Conservation (phyloP, 2,329 filamentous ascomycete genomes). For the Penicillium glabrum region DNA sequence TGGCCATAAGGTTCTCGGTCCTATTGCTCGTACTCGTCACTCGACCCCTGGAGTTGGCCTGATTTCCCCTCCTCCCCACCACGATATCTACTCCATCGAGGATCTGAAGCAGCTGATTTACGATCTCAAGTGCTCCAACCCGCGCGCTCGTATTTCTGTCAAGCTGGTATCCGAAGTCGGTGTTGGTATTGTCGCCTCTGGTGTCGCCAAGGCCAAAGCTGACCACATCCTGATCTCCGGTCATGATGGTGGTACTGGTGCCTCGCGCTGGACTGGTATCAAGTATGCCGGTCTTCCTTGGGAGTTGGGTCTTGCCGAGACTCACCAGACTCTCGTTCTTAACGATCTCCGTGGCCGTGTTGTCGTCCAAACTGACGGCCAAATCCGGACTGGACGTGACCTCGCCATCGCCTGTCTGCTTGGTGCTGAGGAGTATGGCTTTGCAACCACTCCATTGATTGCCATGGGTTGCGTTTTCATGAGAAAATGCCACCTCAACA, state of each 20-base stretch:
- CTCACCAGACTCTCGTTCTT: conserved; percentile 91
- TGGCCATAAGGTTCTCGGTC: conserved; percentile 92
- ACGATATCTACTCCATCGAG: conserved; percentile 98
- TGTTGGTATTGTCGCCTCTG: conserved; percentile 94
- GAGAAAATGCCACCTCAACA: conserved; percentile 63
- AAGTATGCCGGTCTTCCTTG: conserved; percentile 96
- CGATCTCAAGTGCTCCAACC: conserved; percentile 94
- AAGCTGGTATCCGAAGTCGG: conserved; percentile 97
- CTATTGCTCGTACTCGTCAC: conserved; percentile 91
- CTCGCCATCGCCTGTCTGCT: conserved; percentile 92
- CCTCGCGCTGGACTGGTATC: conserved; percentile 93
- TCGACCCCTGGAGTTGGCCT: conserved; percentile 95
- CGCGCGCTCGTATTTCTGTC: conserved; percentile 86
- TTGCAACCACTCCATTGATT: conserved; percentile 90
- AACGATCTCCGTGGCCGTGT: conserved; percentile 96
- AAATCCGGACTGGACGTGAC: conserved; percentile 88
- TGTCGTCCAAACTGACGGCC: conserved; percentile 93
- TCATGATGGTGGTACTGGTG: conserved; percentile 95
- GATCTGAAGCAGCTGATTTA: conserved; percentile 98
- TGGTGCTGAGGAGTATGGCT: conserved; percentile 97
- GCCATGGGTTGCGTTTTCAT: conserved; percentile 98
- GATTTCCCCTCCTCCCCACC: conserved; percentile 92
- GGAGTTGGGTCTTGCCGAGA: conserved; percentile 95
- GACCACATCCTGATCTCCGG: conserved; percentile 96
- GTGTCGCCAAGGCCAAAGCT: conserved; percentile 95